Base-by-base conservation (phyloP, 2,329 filamentous ascomycete species). In the Colletotrichum zoysiae region DNA sequence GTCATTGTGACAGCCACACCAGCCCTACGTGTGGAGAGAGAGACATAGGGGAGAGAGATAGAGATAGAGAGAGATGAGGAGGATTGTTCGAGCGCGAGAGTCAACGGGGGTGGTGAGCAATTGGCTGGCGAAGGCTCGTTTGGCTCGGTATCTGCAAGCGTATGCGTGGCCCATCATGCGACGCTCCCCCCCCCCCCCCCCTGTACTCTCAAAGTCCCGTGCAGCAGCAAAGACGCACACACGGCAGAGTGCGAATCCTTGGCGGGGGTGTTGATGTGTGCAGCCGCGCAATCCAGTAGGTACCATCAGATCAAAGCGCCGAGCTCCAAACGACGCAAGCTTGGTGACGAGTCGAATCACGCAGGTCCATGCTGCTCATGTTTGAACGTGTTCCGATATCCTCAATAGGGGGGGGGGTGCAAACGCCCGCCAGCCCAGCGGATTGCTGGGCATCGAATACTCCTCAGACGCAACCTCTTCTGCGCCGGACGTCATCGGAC, bases 21-120 rank as follows among this genome's bases (percentile, higher is more conserved):
- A 72, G 66, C 70, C 70, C 70, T 72, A 72, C 40, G 66, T 70
- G 66, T 69, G 70, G 66, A 70, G 53, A 65, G 38, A 33, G 23
- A 42, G n/a, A 30, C 30, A 30, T 5, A 30, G 30, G 35, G 35
- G 9, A 11, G 60, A 70, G 53, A 65, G 38, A 20, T 59, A 60
- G 58, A 60, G 30, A 26, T 20, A n/a, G 40, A 55, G 51, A 33
- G 50, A 4, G 53, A 57, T 30, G 11, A 23, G 33, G 33, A 20
- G 30, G 58, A 53, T 33, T 55, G 68, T 40, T 48, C 30, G 44
- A 56, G 53, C 57, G 65, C 33, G 56, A 67, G 35, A 26, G 55
- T 30, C 48, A 30, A 40, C 11, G 59, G 59, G 59, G 59, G 59
- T 60, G 65, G 46, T 33, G 65, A 72, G 65, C 33, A 69, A 72